phyloP scores from a whole-genome alignment of 2,329 filamentous ascomycete species.

The Fusarium foetens region DNA sequence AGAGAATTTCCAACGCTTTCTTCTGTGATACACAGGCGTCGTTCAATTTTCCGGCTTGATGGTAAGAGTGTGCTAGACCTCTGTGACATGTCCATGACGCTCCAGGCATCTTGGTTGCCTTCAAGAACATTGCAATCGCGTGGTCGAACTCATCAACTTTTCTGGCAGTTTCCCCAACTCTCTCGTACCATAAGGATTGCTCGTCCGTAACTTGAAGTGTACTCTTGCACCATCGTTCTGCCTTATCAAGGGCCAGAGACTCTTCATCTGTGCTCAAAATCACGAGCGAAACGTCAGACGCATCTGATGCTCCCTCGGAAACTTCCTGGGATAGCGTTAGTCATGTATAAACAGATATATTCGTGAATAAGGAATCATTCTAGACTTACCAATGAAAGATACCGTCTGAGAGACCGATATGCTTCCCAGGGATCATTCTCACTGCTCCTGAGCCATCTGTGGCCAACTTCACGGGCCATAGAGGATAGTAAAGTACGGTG shows the following conservation, averaged over 20 bases:
- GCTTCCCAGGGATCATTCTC: not conserved
- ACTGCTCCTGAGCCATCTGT: not conserved
- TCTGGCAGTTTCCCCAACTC: not conserved
- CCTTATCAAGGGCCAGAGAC: not conserved
- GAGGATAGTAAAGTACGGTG: not conserved
- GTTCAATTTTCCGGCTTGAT: not conserved
- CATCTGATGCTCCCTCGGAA: not conserved
- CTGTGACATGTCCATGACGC: not conserved
- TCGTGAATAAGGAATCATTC: too few species aligned
- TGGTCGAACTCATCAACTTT: not conserved
- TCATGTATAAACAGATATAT: not conserved
- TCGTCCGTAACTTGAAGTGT: not conserved
- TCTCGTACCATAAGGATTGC: not conserved
- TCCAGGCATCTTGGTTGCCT: not conserved
- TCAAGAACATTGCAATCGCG: not conserved
- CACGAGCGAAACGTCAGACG: not conserved
- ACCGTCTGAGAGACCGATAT: not conserved
- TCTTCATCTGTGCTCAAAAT: not conserved
- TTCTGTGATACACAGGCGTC: not conserved
- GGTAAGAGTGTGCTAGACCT: not conserved
- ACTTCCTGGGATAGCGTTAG: not conserved
- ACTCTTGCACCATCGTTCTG: not conserved
- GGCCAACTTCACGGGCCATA: not conserved
- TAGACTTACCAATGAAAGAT: not conserved
- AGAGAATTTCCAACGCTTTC: not conserved